Evolutionary conservation across 441 rosid species (phyloP).

Genomic region (Geranium incanum): DNA sequence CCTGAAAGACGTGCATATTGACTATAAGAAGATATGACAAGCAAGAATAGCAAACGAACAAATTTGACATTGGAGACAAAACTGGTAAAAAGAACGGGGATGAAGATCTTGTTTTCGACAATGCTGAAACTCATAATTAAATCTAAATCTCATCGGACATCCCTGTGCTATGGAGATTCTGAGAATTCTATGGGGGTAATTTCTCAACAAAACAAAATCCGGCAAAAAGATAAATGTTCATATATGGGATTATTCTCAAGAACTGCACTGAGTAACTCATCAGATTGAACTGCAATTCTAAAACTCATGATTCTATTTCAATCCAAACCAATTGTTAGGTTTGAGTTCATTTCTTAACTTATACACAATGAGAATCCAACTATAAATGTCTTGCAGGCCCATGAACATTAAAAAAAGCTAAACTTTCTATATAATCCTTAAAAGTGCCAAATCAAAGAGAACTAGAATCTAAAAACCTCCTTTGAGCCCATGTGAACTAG

Average conservation of each 20-base stretch:
- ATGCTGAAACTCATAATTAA: no score
- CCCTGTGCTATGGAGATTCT: no score
- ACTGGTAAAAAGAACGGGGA: neutral
- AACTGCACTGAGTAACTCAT: neutral
- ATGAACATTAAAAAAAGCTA: neutral
- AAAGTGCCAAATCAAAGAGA: slow-evolving; percentile 1
- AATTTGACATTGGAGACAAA: no score
- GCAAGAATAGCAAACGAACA: no score
- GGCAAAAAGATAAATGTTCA: neutral
- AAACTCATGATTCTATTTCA: neutral
- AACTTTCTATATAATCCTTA: neutral
- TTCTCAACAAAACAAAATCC: neutral
- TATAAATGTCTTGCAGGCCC: no score
- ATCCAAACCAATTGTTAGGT: neutral
- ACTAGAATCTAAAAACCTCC: neutral
- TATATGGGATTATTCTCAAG: neutral
- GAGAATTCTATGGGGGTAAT: neutral
- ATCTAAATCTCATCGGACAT: neutral
- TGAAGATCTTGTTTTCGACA: neutral
- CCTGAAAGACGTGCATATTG: slow-evolving; percentile 23
- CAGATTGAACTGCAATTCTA: neutral
- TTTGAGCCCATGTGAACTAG: neutral
- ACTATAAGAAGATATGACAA: neutral
- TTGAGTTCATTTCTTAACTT: neutral
- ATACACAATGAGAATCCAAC: no score